A percentile compares a stretch with the other conserved stretches of the same genome.
Evolutionary conservation across 192 early-diverging fungal genomes (phyloP).

Genomic region (Pilaira anomala): DNA sequence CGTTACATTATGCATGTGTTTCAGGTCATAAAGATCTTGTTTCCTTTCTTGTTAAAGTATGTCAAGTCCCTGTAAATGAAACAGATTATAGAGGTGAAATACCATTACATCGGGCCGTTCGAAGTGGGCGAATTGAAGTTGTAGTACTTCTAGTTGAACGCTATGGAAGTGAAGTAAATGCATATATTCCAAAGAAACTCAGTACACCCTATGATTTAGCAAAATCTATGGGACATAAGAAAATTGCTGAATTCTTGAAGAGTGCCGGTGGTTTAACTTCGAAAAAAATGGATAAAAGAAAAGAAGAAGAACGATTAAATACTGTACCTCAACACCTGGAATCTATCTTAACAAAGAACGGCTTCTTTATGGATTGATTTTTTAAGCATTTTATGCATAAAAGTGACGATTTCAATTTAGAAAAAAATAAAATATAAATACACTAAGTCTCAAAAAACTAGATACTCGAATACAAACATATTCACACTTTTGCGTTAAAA

Average conservation of each 20-base stretch:
- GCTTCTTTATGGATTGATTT: slow-evolving; percentile 16
- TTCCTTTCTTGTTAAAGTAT: slow-evolving; percentile 21
- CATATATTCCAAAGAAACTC: slow-evolving; percentile 25
- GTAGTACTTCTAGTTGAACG: slow-evolving; percentile 23
- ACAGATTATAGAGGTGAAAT: slow-evolving; percentile 25
- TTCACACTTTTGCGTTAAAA: too few species aligned
- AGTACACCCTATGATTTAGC: slow-evolving; percentile 32
- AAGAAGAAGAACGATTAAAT: slow-evolving; percentile 25
- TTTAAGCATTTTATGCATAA: too few species aligned
- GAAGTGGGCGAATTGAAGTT: slow-evolving; percentile 29
- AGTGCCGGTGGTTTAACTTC: slow-evolving; percentile 20
- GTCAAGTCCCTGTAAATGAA: slow-evolving; percentile 20
- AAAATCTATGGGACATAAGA: slow-evolving; percentile 21
- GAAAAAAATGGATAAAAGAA: slow-evolving; percentile 31
- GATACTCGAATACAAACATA: too few species aligned
- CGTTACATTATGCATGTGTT: slow-evolving; percentile 34
- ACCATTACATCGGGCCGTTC: slow-evolving; percentile 35
- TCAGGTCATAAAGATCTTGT: slow-evolving; percentile 29
- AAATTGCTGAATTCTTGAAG: slow-evolving; percentile 27
- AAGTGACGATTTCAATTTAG: too few species aligned
- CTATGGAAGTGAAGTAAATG: slow-evolving; percentile 28
- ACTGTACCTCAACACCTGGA: slow-evolving; percentile 28
- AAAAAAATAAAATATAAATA: too few species aligned
- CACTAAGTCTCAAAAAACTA: too few species aligned
- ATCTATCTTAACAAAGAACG: slow-evolving; percentile 26